A percentile compares a stretch with the other conserved stretches of the same genome.
Conservation (phyloP, 2,329 filamentous ascomycete genomes). For the Zasmidium citrigriseum region DNA sequence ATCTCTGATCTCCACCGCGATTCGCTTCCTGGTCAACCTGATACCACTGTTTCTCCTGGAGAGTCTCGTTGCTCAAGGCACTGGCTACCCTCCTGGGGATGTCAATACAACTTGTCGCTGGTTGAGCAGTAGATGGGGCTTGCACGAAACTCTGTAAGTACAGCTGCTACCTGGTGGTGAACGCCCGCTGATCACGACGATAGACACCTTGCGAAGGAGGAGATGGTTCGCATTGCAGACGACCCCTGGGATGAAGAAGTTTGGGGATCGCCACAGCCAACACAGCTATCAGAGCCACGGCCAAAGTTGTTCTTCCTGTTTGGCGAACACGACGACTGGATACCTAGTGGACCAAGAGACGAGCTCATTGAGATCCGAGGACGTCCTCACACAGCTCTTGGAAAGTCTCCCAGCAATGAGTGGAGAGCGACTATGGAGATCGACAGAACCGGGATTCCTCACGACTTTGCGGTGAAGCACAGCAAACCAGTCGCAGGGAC, state of each 20-base stretch:
- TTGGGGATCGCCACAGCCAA: neutral
- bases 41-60: neutral
- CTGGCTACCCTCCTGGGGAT: neutral
- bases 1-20: neutral
- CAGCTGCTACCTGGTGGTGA: too few species aligned
- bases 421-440: neutral
- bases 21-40: neutral
- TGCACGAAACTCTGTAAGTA: neutral
- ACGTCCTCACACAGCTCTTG: neutral
- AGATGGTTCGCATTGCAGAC: neutral
- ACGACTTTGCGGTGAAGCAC: neutral
- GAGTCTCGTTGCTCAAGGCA: neutral
- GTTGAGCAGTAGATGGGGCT: neutral
- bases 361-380: neutral
- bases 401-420: neutral
- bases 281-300: neutral
- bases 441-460: neutral
- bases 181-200: too few species aligned
- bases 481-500: neutral
- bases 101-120: neutral
- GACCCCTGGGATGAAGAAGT: neutral
- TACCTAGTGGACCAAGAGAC: neutral
- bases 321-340: neutral
- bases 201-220: neutral
- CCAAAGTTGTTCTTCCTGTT: neutral